Conservation (phyloP, 2,329 filamentous ascomycete species). For the Onygena corvina region DNA sequence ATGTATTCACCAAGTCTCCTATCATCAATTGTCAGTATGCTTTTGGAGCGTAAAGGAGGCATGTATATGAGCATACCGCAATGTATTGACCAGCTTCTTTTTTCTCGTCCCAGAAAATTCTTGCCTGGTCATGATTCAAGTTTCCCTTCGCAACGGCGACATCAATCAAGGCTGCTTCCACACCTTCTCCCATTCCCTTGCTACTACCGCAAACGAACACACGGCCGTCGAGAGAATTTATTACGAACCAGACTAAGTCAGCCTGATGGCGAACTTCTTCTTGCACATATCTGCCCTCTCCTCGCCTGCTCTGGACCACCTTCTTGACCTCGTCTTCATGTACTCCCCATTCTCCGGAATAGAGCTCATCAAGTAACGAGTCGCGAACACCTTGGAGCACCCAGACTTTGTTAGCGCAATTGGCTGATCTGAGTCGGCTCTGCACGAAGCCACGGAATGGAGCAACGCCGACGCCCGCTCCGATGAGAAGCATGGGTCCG, state of each 20-base stretch:
- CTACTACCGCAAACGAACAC: slow-evolving; percentile 94
- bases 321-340: slow-evolving; percentile 78
- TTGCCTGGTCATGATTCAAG: slow-evolving; percentile 66
- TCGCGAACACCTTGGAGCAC: slow-evolving; percentile 91
- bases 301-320: slow-evolving; percentile 62
- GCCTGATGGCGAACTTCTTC: slow-evolving; percentile 86
- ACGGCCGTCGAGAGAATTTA: slow-evolving; percentile 89
- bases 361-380: slow-evolving; percentile 86
- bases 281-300: slow-evolving; percentile 83
- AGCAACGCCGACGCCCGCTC: slow-evolving; percentile 89
- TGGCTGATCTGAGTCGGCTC: slow-evolving; percentile 81
- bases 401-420: slow-evolving; percentile 97
- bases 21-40: not conserved
- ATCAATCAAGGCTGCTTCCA: slow-evolving; percentile 74
- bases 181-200: slow-evolving; percentile 95
- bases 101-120: slow-evolving; percentile 82
- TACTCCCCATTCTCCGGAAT: slow-evolving; percentile 90
- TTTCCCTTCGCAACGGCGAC: slow-evolving; percentile 90
- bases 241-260: slow-evolving; percentile 95
- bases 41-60: not conserved
- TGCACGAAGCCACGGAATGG: slow-evolving; percentile 97
- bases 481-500: slow-evolving; percentile 94
- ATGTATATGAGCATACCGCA: slow-evolving; percentile 43
- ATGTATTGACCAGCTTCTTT: slow-evolving; percentile 91
- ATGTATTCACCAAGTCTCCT: slow-evolving; percentile 8